Base-by-base conservation (phyloP, 1,284 basidiomycete species). In the Fomitopsis betulina region DNA sequence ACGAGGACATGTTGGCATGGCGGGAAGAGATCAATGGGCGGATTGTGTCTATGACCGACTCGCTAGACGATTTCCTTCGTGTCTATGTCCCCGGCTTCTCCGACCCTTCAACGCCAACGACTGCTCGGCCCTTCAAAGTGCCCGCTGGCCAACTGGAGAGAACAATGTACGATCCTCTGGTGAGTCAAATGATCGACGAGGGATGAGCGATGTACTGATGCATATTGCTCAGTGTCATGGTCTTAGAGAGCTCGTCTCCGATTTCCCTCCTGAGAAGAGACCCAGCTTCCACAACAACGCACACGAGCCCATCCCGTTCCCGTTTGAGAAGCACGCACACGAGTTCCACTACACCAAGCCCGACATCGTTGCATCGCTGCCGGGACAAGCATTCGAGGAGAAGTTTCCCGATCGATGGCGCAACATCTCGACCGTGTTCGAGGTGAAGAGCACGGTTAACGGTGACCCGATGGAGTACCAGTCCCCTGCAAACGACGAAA, bases 361-460 rank as follows among this genome's bases (percentile, higher is more conserved):
- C 5, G 43, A 45, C 12, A 17, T 57, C 17, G 27, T 51, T 15
- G 50, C 38, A 2, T 40, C 49, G 5, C 50, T 52, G 15, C 56
- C 50, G 7, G 56, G 49, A 7, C 35, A 57, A 21, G 13, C 13
- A 3, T 23, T 40, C 49, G 33, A 19, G 25, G 38, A n/a, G 12
- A n/a, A 12, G 30, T 30, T 53, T 17, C 33, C 21, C n/a, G 23
- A 37, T 35, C 43, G 45, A 17, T 57, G 56, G 56, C 15, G 27
- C 5, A 33, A 57, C 40, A 40, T 53, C 13, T 23, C 4, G 5
- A 38, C 54, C 23, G 55, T 60, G 19, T 52, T 60, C 13, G 59
- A 65, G 47, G 57, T 37, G 8, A 65, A 63, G 33, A 13, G 21
- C 27, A 39, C 2, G 21, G 37, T 25, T 1, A 13, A 27, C 3